Conservation (phyloP, 129 eudicot genomes). For the Pulicaria dysenterica region DNA sequence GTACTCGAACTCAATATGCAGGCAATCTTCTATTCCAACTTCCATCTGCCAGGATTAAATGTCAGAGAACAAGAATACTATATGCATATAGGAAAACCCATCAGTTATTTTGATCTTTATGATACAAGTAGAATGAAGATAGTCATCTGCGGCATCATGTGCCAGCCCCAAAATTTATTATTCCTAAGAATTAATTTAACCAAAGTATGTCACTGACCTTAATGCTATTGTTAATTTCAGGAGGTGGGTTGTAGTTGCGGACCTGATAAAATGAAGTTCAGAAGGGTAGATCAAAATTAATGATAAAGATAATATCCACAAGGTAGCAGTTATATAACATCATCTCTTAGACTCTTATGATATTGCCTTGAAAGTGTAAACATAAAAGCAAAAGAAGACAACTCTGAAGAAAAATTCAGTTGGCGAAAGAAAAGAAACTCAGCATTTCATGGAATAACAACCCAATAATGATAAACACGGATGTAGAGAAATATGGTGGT, state of each 20-base stretch:
- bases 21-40: constrained; percentile 92
- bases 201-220: constrained; percentile 48
- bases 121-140: not conserved
- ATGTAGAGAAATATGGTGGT: not conserved
- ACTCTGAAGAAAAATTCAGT: not conserved
- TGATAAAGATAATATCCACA: not conserved
- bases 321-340: not conserved
- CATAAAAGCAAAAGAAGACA: not conserved
- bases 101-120: constrained; percentile 12
- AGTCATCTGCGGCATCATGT: not conserved
- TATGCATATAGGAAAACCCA: not conserved
- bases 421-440: not conserved
- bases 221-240: constrained; percentile 77
- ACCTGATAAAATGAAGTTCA: constrained; percentile 47
- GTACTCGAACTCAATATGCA: constrained; percentile 87
- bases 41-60: constrained; percentile 58
- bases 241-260: constrained; percentile 68
- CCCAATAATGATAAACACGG: not conserved
- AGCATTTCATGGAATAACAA: not conserved
- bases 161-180: not conserved
- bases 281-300: constrained; percentile 13
- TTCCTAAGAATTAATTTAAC: not conserved
- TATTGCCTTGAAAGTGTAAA: not conserved
- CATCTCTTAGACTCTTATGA: not conserved
- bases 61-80: constrained; percentile 5